Evolutionary conservation across 2,329 filamentous ascomycete species (phyloP).

Genomic region (Diplodia intermedia): DNA sequence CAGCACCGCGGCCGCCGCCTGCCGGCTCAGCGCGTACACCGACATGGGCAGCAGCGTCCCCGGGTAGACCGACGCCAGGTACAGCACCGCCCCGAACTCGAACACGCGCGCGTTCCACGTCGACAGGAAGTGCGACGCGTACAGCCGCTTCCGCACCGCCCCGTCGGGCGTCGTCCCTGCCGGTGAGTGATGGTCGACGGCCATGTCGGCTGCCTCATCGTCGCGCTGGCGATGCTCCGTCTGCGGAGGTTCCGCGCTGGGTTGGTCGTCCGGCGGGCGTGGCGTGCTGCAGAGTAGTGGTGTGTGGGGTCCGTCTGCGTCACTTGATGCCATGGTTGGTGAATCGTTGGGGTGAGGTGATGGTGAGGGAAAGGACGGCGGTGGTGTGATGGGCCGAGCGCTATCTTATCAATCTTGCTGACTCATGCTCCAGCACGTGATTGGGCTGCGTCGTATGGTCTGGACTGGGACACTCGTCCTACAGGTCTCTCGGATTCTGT

Average conservation of each 20-base stretch:
- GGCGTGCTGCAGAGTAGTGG: neutral
- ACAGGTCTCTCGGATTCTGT: no score
- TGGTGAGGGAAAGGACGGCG: neutral
- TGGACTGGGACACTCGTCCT: no score
- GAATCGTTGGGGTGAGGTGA: neutral
- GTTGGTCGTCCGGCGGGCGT: neutral
- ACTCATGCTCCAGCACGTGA: neutral
- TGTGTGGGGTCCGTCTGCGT: neutral
- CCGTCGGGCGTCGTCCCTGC: no score
- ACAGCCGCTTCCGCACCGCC: slow-evolving; percentile 42
- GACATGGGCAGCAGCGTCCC: slow-evolving; percentile 70
- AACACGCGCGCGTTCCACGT: slow-evolving; percentile 59
- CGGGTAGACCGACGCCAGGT: slow-evolving; percentile 55
- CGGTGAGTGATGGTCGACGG: no score
- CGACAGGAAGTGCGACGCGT: slow-evolving; percentile 56
- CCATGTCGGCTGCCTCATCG: no score
- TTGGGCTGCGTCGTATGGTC: neutral
- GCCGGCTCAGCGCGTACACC: slow-evolving; percentile 70
- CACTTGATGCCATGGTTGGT: neutral
- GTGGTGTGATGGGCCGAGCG: neutral
- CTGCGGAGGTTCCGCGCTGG: neutral
- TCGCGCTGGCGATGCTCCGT: no score
- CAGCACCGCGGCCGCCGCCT: slow-evolving; percentile 63
- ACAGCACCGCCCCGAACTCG: slow-evolving; percentile 59
- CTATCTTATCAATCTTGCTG: neutral